Evolutionary conservation across 768 basidiomycete species (phyloP), one percentile per base, ranked within the genome.

Genomic region (Suillus alpinus): DNA sequence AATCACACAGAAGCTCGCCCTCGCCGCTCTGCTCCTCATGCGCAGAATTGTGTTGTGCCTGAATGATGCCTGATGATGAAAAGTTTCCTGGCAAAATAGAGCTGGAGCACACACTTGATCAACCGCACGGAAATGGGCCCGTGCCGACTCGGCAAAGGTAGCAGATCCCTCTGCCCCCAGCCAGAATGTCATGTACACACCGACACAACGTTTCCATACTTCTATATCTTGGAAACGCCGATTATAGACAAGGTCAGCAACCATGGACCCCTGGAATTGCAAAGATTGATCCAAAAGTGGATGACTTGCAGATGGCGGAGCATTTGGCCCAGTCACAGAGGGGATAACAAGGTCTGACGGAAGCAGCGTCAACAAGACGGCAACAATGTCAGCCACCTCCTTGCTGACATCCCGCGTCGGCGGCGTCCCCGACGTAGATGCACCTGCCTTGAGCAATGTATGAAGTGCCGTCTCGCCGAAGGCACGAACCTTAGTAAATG

Each of bases 1-100:
- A 95, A 72, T 98, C 88, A 70, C 94, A 95, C 50, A 97, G 79
- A 49, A 95, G 75, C 71, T 95, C 92, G 62, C 89, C 94, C 75
- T 92, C 93, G 59, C 86, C 87, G 36, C 82, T 78, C 41, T 78
- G 74, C 34, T 75, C 80, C 64, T 73, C 70, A 20, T 72, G 59
- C 32, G 71, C 71, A 51, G 74, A 72, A 18, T 83, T 80, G 68
- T 83, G 75, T 69, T 89, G 92, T 14, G 84, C 84, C 87, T 90
- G 58, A 43, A 41, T n/a, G 59, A 32, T 39, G 34, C 41, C 32
- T 60, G 6, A 41, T n/a, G 10, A 58, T 73, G 43, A 65, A 57
- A 34, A 57, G 56, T 43, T 46, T 26, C 34, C 20, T 47, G 20
- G 43, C 32, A 59, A 20, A 41, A 55, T 40, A 34, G 23, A 63